Base-by-base conservation (phyloP, 495 filamentous ascomycete species). In the Choiromyces venosus region DNA sequence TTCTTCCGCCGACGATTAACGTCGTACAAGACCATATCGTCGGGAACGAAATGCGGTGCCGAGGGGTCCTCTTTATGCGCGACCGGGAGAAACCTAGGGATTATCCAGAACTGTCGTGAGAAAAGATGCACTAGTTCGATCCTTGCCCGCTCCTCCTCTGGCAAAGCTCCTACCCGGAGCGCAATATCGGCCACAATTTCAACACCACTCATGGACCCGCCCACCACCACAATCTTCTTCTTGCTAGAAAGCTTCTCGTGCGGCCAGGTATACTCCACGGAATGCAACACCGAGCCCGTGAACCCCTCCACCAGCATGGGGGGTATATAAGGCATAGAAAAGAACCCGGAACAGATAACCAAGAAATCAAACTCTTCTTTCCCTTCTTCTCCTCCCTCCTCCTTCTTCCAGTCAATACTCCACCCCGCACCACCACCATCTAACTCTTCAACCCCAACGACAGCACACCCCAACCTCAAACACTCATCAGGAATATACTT, bases 181-280 rank as follows among this genome's bases (percentile, higher is more conserved):
- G 92, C 92, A 42, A 93, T 85, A 5, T 88, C 87, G 33, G 89
- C 88, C 9, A 91, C 91, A 56, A 89, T 88, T 83, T 96, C 93
- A 12, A 89, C 86, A 0, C 92, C 92, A 25, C 91, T 94, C 87
- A 96, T 93, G 71, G 91, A 91, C 2, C 93, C 93, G 5, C 93
- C 93, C 12, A 94, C 86, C 19, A 97, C 86, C 4, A 94, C 85
- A 67, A 96, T 87, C 76, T 90, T 91, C 21, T 76, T 82, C 0
- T 74, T 74, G 0, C 74, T 82, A 5, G 6, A 74, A 74, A 19
- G 86, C 33, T 65, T 87, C 70, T 56, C 73, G 73, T 71, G 84
- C 70, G 39, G 86, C 77, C 76, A 85, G 76, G 36, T 65, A 46
- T 80, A 80, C 46, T 73, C 69, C 5, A 56, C 68, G 19, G 73